Evolutionary conservation across 106 monocot species (phyloP).

Genomic region (Acorus calamus): DNA sequence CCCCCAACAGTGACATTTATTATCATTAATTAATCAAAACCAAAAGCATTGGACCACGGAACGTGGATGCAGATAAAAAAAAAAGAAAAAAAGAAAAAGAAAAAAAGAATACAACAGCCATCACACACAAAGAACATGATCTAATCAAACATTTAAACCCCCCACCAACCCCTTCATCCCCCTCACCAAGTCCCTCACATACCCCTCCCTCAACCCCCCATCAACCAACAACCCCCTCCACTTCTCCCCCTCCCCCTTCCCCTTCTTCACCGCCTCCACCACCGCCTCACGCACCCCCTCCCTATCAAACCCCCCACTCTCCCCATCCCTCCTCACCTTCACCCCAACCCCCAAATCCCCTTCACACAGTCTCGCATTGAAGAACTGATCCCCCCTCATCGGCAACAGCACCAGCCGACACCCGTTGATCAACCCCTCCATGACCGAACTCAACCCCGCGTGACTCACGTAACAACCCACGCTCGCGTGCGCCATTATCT

Average conservation of each 20-base stretch:
- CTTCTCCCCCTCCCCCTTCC: neutral
- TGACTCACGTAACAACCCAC: conserved; percentile 50
- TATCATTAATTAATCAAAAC: no score
- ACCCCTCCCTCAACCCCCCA: conserved; percentile 6
- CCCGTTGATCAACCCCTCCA: conserved; percentile 30
- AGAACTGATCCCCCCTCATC: conserved; percentile 37
- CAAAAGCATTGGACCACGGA: no score
- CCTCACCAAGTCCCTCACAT: conserved; percentile 11
- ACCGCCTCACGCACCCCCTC: conserved; percentile 30
- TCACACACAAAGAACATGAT: no score
- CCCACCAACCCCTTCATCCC: conserved; percentile 2
- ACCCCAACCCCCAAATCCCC: conserved; percentile 32
- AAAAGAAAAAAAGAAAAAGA: no score
- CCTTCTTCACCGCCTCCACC: conserved; percentile 8
- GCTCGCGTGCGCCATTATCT: conserved; percentile 30
- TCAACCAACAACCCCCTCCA: conserved; percentile 22
- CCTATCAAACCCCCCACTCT: conserved; percentile 20
- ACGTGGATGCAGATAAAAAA: no score
- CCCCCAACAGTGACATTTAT: no score
- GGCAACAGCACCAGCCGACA: conserved; percentile 40
- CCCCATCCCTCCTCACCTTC: conserved; percentile 28
- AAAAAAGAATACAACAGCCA: no score
- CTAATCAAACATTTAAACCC: no score
- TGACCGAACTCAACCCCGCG: conserved; percentile 42
- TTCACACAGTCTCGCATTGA: conserved; percentile 30